Evolutionary conservation across 164 flowering plant species (phyloP).

Genomic region (Chimonanthus salicifolius): DNA sequence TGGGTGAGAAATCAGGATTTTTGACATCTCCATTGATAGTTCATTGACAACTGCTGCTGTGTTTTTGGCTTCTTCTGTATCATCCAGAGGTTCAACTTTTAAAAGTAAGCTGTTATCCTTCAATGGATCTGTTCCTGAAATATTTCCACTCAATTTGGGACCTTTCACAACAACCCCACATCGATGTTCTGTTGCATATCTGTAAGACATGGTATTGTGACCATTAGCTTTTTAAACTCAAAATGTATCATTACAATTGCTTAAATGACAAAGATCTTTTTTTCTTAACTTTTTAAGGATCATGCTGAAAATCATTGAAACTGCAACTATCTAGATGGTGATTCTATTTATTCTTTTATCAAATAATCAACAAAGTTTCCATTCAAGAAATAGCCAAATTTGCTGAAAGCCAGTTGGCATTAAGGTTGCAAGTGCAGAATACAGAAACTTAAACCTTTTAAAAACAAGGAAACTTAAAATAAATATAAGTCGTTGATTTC

Average conservation of each 20-base stretch:
- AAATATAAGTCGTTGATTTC: too few relatives aligned
- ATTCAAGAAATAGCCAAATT: neutral
- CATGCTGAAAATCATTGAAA: too few relatives aligned
- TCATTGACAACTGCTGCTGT: constrained; percentile 91
- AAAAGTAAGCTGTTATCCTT: constrained; percentile 88
- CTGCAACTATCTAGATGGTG: too few relatives aligned
- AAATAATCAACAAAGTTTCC: neutral
- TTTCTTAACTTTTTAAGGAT: too few relatives aligned
- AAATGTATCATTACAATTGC: too few relatives aligned
- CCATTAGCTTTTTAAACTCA: too few relatives aligned
- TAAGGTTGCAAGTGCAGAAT: neutral
- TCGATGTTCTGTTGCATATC: constrained; percentile 97
- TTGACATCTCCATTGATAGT: constrained; percentile 78
- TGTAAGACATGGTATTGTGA: neutral
- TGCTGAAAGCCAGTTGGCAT: neutral
- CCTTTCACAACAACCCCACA: constrained; percentile 99
- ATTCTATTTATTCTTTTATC: too few relatives aligned
- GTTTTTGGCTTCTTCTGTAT: constrained; percentile 76
- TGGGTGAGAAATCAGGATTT: constrained; percentile 73
- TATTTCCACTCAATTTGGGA: constrained; percentile 88
- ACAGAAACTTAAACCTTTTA: too few relatives aligned
- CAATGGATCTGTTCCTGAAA: constrained; percentile 97
- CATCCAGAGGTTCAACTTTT: constrained; percentile 78
- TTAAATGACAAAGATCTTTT: too few relatives aligned
- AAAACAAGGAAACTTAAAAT: too few relatives aligned